A percentile compares a stretch with the other conserved stretches of the same genome.
Conservation (phyloP, 1,139 yeast genomes). For the Taphrina wiesneri region DNA sequence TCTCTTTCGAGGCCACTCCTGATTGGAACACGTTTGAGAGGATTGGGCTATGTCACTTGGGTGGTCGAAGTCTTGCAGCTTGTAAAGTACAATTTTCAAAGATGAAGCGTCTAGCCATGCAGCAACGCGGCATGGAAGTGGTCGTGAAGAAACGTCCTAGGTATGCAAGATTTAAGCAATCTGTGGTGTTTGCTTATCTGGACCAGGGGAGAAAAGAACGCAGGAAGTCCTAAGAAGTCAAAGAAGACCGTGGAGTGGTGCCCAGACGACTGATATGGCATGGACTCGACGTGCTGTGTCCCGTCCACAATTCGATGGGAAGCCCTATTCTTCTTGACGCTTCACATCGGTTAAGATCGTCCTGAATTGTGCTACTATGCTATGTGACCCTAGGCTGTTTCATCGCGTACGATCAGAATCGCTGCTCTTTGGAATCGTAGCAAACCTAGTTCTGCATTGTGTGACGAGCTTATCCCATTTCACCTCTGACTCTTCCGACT, state of each 20-base stretch:
- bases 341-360: no score
- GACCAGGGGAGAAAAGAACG: background rate
- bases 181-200: background rate
- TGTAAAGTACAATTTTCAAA: constrained; percentile 5
- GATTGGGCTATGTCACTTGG: background rate
- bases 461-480: no score
- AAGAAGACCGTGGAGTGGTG: background rate
- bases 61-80: background rate
- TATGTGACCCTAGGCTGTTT: no score
- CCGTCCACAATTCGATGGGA: no score
- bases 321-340: no score
- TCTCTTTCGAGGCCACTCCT: background rate
- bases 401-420: no score
- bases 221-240: background rate
- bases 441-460: no score
- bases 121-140: constrained; percentile 1
- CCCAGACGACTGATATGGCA: background rate
- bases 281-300: background rate
- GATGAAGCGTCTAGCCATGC: constrained; percentile 1
- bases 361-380: no score
- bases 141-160: background rate
- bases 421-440: no score
- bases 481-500: no score
- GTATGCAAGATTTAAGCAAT: background rate
- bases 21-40: background rate